A percentile compares a stretch with the other conserved stretches of the same genome.
phyloP scores from a whole-genome alignment of 495 filamentous ascomycete genomes.

The Penicillium goetzii region DNA sequence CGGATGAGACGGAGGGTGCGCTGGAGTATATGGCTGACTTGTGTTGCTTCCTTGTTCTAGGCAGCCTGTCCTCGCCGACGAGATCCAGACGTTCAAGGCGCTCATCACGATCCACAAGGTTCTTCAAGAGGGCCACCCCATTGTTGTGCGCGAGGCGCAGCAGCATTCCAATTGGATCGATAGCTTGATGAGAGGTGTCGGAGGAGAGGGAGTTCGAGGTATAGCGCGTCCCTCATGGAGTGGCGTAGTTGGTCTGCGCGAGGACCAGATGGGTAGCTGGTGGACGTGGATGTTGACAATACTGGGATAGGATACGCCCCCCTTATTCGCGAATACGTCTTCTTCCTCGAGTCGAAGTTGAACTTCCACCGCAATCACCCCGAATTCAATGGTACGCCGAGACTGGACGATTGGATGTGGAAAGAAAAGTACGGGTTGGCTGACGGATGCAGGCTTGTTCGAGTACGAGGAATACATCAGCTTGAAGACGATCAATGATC shows the following conservation, averaged over 20 bases:
- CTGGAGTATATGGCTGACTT: conserved; percentile 12
- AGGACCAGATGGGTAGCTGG: conserved; percentile 2
- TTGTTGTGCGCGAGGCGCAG: conserved; percentile 86
- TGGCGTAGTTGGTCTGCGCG: background rate
- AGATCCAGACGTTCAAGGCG: conserved; percentile 92
- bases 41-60: conserved; percentile 44
- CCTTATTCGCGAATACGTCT: conserved; percentile 92
- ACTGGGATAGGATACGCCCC: conserved; percentile 74
- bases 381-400: conserved; percentile 84
- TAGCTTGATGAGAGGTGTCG: conserved; percentile 82
- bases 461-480: conserved; percentile 99
- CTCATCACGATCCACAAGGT: conserved; percentile 95
- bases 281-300: conserved; percentile 21
- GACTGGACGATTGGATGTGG: background rate
- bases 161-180: conserved; percentile 89
- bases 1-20: background rate
- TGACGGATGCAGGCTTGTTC: conserved; percentile 65
- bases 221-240: conserved; percentile 23
- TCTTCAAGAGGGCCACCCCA: conserved; percentile 91
- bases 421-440: conserved; percentile 11
- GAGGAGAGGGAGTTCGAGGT: conserved; percentile 84
- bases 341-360: conserved; percentile 89
- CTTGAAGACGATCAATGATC: conserved; percentile 96
- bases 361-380: conserved; percentile 94
- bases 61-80: conserved; percentile 93